Evolutionary conservation across 306 rosid genomes (phyloP).

Genomic region (Betula pendula): DNA sequence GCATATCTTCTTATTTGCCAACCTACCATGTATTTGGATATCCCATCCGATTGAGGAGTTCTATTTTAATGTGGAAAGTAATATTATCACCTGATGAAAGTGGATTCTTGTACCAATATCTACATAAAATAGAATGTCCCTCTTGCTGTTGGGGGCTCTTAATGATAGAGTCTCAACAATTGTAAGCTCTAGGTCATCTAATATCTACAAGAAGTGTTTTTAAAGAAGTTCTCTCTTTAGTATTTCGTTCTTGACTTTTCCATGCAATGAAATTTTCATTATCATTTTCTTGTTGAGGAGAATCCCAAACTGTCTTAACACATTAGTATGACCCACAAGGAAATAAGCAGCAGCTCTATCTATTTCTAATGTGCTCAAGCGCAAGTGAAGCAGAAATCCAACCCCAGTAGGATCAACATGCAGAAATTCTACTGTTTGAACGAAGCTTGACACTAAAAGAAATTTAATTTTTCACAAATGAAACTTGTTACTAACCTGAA

Average conservation of each 20-base stretch:
- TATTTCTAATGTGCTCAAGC: neutral
- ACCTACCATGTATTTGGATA: neutral
- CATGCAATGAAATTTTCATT: neutral
- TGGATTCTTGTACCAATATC: neutral
- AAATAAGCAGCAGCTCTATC: neutral
- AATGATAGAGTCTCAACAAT: neutral
- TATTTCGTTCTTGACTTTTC: neutral
- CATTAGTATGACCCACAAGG: neutral
- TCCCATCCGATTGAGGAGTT: neutral
- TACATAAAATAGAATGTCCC: neutral
- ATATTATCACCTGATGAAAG: neutral
- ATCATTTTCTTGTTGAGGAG: neutral
- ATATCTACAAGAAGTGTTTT: neutral
- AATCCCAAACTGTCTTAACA: neutral
- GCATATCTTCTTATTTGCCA: neutral
- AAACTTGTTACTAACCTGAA: conserved; percentile 62
- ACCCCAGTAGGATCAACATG: neutral
- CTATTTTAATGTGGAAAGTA: neutral
- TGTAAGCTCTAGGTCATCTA: neutral
- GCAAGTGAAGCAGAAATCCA: neutral
- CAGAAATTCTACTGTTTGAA: neutral
- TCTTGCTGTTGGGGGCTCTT: neutral
- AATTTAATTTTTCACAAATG: neutral
- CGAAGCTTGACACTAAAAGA: neutral
- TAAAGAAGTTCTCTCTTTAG: neutral